Evolutionary conservation across 1,284 basidiomycete species (phyloP).

Genomic region (Boletus hoseneyae): DNA sequence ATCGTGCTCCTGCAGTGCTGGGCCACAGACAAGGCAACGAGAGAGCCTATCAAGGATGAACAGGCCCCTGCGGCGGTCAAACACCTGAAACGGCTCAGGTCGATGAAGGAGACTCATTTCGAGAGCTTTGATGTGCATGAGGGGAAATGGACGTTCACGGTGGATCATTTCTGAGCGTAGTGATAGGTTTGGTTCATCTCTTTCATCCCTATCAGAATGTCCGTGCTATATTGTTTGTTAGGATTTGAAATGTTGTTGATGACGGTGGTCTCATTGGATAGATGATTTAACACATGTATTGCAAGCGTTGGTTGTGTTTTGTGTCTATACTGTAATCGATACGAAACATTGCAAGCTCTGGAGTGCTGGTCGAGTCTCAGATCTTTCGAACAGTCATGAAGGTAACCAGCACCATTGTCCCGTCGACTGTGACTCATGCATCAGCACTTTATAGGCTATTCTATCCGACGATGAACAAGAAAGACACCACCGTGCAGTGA

Average conservation of each 20-base stretch:
- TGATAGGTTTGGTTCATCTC: not conserved
- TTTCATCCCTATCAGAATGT: not conserved
- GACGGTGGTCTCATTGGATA: not conserved
- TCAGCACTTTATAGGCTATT: conserved; percentile 34
- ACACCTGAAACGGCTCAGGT: conserved; percentile 82
- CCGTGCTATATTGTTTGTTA: conserved; percentile 16
- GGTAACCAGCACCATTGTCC: conserved; percentile 4
- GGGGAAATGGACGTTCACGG: conserved; percentile 92
- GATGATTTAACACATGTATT: conserved; percentile 15
- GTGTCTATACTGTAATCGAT: conserved; percentile 3
- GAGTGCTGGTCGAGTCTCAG: too few relatives aligned
- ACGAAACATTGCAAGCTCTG: not conserved
- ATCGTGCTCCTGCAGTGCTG: conserved; percentile 84
- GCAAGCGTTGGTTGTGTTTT: not conserved
- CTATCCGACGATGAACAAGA: conserved; percentile 43
- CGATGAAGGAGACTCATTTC: conserved; percentile 85
- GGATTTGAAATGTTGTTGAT: not conserved
- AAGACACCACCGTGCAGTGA: conserved; percentile 50
- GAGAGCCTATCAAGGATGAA: conserved; percentile 86
- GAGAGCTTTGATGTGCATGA: conserved; percentile 75
- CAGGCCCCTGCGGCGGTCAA: conserved; percentile 69
- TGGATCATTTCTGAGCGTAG: conserved; percentile 77
- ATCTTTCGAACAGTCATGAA: conserved; percentile 15
- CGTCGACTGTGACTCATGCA: not conserved
- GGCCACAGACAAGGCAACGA: conserved; percentile 88